Evolutionary conservation across 2,329 filamentous ascomycete species (phyloP).

Genomic region (Endothia cerciana): DNA sequence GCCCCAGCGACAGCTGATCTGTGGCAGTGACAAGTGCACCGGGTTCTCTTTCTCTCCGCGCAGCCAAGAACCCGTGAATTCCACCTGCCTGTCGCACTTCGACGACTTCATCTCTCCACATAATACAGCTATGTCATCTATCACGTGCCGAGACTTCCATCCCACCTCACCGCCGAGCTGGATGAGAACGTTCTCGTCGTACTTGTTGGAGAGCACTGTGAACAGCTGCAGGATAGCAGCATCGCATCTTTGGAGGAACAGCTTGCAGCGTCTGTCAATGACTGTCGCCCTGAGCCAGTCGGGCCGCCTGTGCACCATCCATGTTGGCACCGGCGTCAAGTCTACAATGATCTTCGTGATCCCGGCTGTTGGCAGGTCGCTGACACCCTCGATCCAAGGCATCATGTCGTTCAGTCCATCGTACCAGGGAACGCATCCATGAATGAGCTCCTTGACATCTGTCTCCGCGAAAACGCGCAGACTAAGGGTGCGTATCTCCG

Average conservation of each 20-base stretch:
- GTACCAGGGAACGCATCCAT: not conserved
- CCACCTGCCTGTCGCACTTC: not conserved
- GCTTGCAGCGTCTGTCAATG: slow-evolving; percentile 6
- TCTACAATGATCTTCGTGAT: slow-evolving; percentile 5
- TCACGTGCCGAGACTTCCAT: not conserved
- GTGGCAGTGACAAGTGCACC: not conserved
- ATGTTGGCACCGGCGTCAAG: slow-evolving; percentile 7
- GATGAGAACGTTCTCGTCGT: not conserved
- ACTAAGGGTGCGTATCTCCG: not conserved
- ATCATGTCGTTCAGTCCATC: not conserved
- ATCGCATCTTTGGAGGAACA: not conserved
- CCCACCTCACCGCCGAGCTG: slow-evolving; percentile 3
- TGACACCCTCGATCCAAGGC: not conserved
- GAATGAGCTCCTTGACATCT: not conserved
- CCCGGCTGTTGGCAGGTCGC: not conserved
- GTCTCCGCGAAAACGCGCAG: slow-evolving; percentile 14
- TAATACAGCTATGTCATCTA: not conserved
- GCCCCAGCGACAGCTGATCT: not conserved
- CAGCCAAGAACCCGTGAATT: not conserved
- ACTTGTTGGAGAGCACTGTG: not conserved
- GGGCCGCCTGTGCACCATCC: not conserved
- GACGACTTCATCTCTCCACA: not conserved
- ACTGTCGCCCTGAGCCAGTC: slow-evolving; percentile 12
- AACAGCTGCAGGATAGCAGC: not conserved
- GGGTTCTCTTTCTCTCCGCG: slow-evolving; percentile 1